Percentiles rank a stretch among this genome's conserved stretches.
Conservation (phyloP, 257 asterid genomes). For the Solanum gracilifrons region DNA sequence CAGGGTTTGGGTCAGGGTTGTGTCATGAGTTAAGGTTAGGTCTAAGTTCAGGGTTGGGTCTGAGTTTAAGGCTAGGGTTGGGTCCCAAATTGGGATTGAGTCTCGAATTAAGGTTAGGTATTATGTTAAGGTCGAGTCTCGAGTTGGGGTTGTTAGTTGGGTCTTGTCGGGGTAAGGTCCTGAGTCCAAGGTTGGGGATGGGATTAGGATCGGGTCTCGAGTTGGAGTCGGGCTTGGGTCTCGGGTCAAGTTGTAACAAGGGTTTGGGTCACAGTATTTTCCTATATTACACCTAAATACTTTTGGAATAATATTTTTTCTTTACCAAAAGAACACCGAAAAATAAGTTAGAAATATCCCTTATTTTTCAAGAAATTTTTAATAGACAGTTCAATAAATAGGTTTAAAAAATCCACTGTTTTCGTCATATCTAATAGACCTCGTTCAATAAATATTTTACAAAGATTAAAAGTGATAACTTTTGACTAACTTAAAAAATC, state of each 20-base stretch:
- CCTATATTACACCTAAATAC: no score
- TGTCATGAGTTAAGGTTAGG: neutral
- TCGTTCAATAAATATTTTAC: no score
- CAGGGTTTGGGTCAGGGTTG: neutral
- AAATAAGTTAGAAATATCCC: neutral
- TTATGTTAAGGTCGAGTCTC: neutral
- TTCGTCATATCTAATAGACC: no score
- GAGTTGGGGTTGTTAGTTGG: neutral
- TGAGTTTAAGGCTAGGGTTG: no score
- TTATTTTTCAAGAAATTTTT: neutral
- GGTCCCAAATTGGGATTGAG: neutral
- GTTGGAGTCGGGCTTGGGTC: neutral
- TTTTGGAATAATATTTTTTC: neutral
- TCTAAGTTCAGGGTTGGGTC: neutral
- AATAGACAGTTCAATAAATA: no score
- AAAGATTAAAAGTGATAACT: no score
- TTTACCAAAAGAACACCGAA: neutral
- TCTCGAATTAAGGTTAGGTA: neutral
- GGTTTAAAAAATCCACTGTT: no score
- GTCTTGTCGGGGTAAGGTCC: neutral
- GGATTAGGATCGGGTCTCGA: neutral
- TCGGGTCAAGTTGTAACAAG: neutral
- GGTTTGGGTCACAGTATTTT: neutral
- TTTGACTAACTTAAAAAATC: neutral
- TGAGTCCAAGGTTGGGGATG: no score